A percentile compares a stretch with the other conserved stretches of the same genome.
Conservation (phyloP, 2,329 filamentous ascomycete species). For the Intubia oerlemansii region DNA sequence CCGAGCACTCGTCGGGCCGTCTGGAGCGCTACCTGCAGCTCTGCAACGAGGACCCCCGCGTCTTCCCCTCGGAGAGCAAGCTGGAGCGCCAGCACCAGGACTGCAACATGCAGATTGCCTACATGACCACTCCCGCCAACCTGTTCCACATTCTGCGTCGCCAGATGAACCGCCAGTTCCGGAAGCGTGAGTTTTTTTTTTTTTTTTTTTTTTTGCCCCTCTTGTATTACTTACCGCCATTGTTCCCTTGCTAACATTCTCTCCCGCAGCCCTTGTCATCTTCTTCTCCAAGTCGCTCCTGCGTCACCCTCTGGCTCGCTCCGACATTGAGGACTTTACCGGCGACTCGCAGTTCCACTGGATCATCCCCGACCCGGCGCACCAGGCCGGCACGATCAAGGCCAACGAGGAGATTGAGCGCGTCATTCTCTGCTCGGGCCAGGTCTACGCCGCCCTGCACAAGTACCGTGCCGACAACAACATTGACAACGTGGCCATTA, state of each 20-base stretch:
- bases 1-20: conserved; percentile 92
- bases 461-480: conserved; percentile 80
- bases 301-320: conserved; percentile 81
- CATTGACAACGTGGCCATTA: conserved; percentile 80
- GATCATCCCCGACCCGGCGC: conserved; percentile 83
- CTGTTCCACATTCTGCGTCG: conserved; percentile 89
- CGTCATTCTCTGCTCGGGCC: conserved; percentile 82
- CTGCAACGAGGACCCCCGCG: conserved; percentile 88
- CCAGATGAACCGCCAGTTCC: conserved; percentile 98
- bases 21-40: conserved; percentile 96
- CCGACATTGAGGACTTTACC: conserved; percentile 73
- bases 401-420: conserved; percentile 74
- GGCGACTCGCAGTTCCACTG: conserved; percentile 87
- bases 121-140: conserved; percentile 92
- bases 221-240: no score
- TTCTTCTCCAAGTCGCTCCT: conserved; percentile 98
- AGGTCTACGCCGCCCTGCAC: conserved; percentile 76
- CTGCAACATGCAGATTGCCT: conserved; percentile 97
- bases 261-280: conserved; percentile 55
- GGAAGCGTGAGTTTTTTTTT: conserved; percentile 57
- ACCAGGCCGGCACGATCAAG: conserved; percentile 54
- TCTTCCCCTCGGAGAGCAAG: conserved; percentile 76
- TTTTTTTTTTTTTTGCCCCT: neutral
- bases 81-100: conserved; percentile 95
- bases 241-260: conserved; percentile 1